Base-by-base conservation (phyloP, 495 filamentous ascomycete genomes). In the Xylaria palmicola region DNA sequence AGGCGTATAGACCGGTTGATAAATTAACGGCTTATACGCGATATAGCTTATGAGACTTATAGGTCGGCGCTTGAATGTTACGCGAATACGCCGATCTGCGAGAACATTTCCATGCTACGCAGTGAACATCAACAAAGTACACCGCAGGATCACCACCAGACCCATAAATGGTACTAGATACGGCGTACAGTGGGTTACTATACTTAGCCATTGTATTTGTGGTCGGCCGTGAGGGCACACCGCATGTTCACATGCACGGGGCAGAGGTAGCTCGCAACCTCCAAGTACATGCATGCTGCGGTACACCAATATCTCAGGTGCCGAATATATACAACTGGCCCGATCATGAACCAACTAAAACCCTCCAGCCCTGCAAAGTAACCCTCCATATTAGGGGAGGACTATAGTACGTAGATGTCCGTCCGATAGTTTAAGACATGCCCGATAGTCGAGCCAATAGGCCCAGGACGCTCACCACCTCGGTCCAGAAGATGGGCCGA, bases 401-500 rank as follows among this genome's bases (percentile, higher is more conserved):
- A n/a, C n/a, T n/a, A 37, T 7, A 37, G 12, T 41, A 26, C 19
- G 48, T 2, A 26, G n/a, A 36, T 30, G 17, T 13, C 32, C 20
- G 19, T 56, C 39, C 20, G 22, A 9, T 6, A 37, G 19, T 3
- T n/a, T 6, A 32, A 56, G 17, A 30, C 27, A 57, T 36, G 15
- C 27, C 8, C 0, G 30, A 19, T 44, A 44, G 45, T 24, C 24
- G n/a, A 10, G 39, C 40, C 39, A 56, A 40, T 29, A 55, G 37
- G 22, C 13, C 1, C 29, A 13, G 9, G 15, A 34, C 6, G n/a
- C 6, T 27, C 36, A 22, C 24, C 39, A 12, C 27, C 55, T 22
- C 30, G 5, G 26, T 56, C 34, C n/a, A 36, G 43, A 17, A 48
- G 32, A 59, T 34, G 56, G 34, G 34, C 49, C 49, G 49, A 52